These are phyloP conservation scores for Aspergillus panamensis DNA, from an alignment of 495 filamentous ascomycete species.

Conservation along the genomic window DNA sequence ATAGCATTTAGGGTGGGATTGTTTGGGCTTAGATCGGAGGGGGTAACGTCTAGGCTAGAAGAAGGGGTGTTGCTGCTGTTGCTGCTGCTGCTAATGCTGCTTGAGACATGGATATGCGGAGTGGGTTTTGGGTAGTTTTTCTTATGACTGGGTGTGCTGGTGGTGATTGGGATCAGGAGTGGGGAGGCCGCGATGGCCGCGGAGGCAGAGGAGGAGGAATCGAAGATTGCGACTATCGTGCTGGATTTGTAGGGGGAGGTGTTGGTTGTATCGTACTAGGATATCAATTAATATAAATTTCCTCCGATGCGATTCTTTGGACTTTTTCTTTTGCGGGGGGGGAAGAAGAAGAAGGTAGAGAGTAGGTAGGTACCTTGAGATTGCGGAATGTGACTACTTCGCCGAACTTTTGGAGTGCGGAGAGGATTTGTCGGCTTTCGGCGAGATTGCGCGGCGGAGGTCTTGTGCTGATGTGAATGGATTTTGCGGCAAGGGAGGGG, in stretches of 20 bases:
- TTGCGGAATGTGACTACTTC: conserved; percentile 73
- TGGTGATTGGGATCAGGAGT: conserved; percentile 22
- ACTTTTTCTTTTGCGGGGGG: too few species aligned
- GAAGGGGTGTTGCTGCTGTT: background rate
- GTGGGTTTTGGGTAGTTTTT: background rate
- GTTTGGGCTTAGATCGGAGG: background rate
- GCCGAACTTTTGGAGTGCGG: conserved; percentile 69
- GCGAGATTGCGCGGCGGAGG: conserved; percentile 61
- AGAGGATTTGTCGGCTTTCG: conserved; percentile 69
- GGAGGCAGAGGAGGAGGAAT: conserved; percentile 30
- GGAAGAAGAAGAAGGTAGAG: too few species aligned
- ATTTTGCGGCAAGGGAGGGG: conserved; percentile 20
- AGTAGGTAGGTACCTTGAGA: conserved; percentile 52
- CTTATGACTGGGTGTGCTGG: background rate
- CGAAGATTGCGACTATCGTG: conserved; percentile 36
- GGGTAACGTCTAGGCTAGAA: too few species aligned
- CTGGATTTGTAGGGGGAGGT: conserved; percentile 8
- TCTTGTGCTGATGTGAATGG: conserved; percentile 59
- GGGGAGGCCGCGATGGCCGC: conserved; percentile 36
- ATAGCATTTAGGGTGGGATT: too few species aligned
- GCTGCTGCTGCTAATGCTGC: too few species aligned
- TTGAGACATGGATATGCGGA: conserved; percentile 3
- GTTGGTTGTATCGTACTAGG: conserved; percentile 24
- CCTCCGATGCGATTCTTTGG: background rate
- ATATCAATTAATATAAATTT: background rate